Evolutionary conservation across 2,329 filamentous ascomycete species (phyloP).

Genomic region (Ramichloridium luteum): DNA sequence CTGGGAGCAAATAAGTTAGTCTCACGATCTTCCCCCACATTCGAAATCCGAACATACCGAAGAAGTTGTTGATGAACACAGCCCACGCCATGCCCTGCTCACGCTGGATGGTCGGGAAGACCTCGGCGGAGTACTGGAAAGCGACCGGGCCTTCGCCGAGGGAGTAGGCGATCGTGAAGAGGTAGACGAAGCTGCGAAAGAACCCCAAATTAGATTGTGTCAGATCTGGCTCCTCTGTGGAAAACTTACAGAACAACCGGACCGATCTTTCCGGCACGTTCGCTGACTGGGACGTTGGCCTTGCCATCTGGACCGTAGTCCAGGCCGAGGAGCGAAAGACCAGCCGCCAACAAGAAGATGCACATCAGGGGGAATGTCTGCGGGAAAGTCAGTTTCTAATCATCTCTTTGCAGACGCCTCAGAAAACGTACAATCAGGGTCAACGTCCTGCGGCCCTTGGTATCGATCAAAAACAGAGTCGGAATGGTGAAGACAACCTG

Average conservation of each 20-base stretch:
- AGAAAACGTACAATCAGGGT: slow-evolving; percentile 13
- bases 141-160: slow-evolving; percentile 32
- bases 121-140: slow-evolving; percentile 34
- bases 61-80: slow-evolving; percentile 46
- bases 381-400: slow-evolving; percentile 20
- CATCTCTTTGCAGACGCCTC: too few relatives aligned
- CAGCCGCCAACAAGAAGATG: slow-evolving; percentile 38
- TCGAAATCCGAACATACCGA: too few relatives aligned
- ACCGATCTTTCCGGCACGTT: slow-evolving; percentile 24
- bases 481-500: slow-evolving; percentile 36
- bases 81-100: slow-evolving; percentile 37
- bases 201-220: not conserved
- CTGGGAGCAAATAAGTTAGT: too few relatives aligned
- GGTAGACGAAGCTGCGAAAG: slow-evolving; percentile 28
- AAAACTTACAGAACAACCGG: slow-evolving; percentile 24
- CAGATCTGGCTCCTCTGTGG: too few relatives aligned
- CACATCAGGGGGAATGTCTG: slow-evolving; percentile 37
- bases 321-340: slow-evolving; percentile 29
- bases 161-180: slow-evolving; percentile 42
- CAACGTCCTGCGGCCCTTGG: slow-evolving; percentile 33
- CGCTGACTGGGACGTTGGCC: slow-evolving; percentile 12
- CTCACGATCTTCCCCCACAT: too few relatives aligned
- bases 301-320: too few relatives aligned
- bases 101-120: slow-evolving; percentile 35
- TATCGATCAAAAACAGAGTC: slow-evolving; percentile 35